Base-by-base conservation (phyloP, 371 early-diverging fungal genomes). In the Chytridiales sp. region DNA sequence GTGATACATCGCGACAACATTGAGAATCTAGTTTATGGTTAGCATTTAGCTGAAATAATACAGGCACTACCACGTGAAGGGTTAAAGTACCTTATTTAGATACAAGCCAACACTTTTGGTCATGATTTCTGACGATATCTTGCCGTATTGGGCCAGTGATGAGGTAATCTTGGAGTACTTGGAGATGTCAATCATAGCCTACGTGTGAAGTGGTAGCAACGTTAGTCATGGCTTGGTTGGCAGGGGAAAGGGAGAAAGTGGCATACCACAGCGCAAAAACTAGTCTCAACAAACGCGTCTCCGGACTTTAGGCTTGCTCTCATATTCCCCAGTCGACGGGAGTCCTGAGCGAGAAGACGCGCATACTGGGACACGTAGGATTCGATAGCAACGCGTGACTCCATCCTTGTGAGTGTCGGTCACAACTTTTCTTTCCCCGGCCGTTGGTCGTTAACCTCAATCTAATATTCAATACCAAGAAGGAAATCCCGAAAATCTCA, bases 121-220 rank as follows among this genome's bases (percentile, higher is more conserved):
- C 11, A 44, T 22, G 21, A 44, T 44, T 44, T 44, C 44, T 6
- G 11, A 11, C 11, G 44, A 44, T 6, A 44, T 22, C 22, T 44
- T 44, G 8, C 44, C 44, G n/a, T n/a, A n/a, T 21, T 44, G n/a
- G 22, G 44, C 44, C 8, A 44, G 11, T 21, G 8, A n/a, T 9
- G 44, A 6, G 11, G 44, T 44, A 8, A 44, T n/a, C 44, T 44
- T 9, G 11, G 44, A 44, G 22, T 44, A 44, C 6, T 22, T 22
- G 22, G 44, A 44, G 11, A 44, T 44, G 22, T 44, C 44, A 21
- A 44, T 8, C 44, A 44, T 44, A 22, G 21, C 44, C 44, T 44
- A 11, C 44, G 22, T 11, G 13, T 13, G 44, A n/a, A 17, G 8
- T 44, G 11, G 44, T 6, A 17, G 8, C 44, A 44, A 44, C n/a